phyloP scores from a whole-genome alignment of 768 basidiomycete species.

The Rhodosporidiobolus sp. region DNA sequence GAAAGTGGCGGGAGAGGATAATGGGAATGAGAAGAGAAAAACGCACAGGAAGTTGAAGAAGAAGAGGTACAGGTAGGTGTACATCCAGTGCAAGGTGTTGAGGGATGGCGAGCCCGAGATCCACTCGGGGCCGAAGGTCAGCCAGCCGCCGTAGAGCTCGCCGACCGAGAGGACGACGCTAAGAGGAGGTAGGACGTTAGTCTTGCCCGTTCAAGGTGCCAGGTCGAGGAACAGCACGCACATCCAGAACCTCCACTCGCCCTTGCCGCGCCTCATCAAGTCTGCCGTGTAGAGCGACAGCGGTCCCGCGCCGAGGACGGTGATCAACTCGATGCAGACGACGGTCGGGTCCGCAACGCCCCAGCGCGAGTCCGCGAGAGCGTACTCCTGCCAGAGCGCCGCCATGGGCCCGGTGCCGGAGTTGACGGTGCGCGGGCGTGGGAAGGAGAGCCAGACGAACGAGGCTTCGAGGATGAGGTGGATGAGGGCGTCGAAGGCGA shows the following conservation, averaged over 20 bases:
- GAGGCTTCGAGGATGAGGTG: slow-evolving; percentile 14
- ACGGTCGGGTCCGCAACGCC: slow-evolving; percentile 72
- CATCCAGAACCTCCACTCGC: slow-evolving; percentile 68
- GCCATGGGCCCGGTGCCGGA: slow-evolving; percentile 27
- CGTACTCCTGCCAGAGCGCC: slow-evolving; percentile 44
- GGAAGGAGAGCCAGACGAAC: slow-evolving; percentile 19
- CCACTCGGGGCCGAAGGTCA: slow-evolving; percentile 49
- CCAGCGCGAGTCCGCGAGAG: slow-evolving; percentile 77
- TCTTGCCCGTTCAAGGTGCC: no score
- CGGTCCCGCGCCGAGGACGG: slow-evolving; percentile 70
- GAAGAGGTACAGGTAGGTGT: slow-evolving; percentile 32
- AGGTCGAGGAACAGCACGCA: slow-evolving; percentile 69
- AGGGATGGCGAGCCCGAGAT: slow-evolving; percentile 27
- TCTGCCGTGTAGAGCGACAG: slow-evolving; percentile 69
- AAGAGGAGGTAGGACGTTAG: not conserved
- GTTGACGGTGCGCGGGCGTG: slow-evolving; percentile 7
- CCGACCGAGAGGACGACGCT: not conserved
- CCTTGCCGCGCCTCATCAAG: slow-evolving; percentile 59
- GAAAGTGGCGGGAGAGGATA: no score
- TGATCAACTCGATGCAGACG: slow-evolving; percentile 77
- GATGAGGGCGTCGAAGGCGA: not conserved
- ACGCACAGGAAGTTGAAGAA: slow-evolving; percentile 36
- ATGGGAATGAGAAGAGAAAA: not conserved
- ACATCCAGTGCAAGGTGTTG: slow-evolving; percentile 19
- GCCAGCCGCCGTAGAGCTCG: slow-evolving; percentile 48